Percentiles rank a stretch among this genome's conserved stretches.
phyloP scores from a whole-genome alignment of 148 eudicot species.

The Limonium bicolor region DNA sequence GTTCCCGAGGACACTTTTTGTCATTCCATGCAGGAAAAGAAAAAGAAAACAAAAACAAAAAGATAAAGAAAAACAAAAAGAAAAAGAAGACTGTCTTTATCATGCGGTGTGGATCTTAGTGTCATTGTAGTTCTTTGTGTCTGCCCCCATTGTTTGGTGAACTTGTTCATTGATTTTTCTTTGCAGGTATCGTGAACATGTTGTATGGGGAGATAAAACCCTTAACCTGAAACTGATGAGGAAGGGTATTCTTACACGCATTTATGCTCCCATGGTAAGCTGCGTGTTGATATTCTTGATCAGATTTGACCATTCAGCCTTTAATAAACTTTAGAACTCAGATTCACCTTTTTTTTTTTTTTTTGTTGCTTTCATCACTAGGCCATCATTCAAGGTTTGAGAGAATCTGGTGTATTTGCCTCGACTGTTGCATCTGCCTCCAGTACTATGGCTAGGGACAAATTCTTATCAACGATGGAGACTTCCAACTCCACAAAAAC shows the following conservation, averaged over 20 bases:
- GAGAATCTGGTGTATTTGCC: constrained; percentile 61
- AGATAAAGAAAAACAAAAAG: no score
- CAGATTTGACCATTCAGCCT: not conserved
- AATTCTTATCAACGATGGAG: constrained; percentile 37
- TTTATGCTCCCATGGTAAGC: constrained; percentile 87
- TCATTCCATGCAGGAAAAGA: not conserved
- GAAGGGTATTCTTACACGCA: constrained; percentile 82
- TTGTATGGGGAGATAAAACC: constrained; percentile 83
- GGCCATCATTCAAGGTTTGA: constrained; percentile 71
- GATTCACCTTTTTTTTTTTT: not conserved
- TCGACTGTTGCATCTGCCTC: constrained; percentile 51
- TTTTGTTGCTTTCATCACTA: constrained; percentile 8
- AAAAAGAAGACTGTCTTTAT: no score
- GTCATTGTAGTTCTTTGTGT: no score
- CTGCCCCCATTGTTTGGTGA: not conserved
- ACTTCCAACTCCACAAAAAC: constrained; percentile 41
- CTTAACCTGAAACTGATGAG: constrained; percentile 58
- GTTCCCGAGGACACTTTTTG: no score
- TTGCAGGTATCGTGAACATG: constrained; percentile 76
- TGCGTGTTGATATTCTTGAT: no score
- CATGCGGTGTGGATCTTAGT: no score
- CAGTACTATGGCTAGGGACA: constrained; percentile 29
- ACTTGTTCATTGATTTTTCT: not conserved
- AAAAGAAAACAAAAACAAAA: not conserved
- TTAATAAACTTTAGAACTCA: not conserved